Percentiles rank a stretch among this genome's conserved stretches.
Evolutionary conservation across 2,329 filamentous ascomycete species (phyloP).

Genomic region (Macroventuria anomochaeta): DNA sequence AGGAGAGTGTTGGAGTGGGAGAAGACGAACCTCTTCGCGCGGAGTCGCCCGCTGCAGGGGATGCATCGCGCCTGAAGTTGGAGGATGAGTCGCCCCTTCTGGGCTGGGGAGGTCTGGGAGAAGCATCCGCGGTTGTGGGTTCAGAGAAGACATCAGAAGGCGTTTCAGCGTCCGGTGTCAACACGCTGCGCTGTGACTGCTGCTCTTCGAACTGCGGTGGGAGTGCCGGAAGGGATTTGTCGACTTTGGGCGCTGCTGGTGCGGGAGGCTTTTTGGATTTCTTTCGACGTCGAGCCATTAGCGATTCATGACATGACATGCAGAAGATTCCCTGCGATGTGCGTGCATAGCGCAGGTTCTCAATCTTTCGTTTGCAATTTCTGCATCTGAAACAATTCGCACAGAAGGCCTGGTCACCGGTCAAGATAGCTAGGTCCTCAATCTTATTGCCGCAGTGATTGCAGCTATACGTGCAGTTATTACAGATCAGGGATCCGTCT

Average conservation of each 20-base stretch:
- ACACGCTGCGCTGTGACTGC: constrained; percentile 61
- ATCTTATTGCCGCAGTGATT: constrained; percentile 97
- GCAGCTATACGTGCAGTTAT: constrained; percentile 99
- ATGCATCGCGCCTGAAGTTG: constrained; percentile 49
- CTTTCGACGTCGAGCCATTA: constrained; percentile 92
- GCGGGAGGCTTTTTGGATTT: constrained; percentile 67
- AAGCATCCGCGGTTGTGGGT: constrained; percentile 69
- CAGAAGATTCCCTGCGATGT: constrained; percentile 99
- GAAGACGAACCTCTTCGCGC: constrained; percentile 43
- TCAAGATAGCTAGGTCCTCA: constrained; percentile 95
- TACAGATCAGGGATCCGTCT: constrained; percentile 97
- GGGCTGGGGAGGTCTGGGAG: constrained; percentile 57
- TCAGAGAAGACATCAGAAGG: constrained; percentile 69
- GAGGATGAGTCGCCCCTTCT: constrained; percentile 46
- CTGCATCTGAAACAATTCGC: constrained; percentile 95
- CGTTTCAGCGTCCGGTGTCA: constrained; percentile 63
- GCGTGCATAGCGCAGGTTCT: constrained; percentile 95
- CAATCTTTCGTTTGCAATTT: constrained; percentile 98
- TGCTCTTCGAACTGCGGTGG: constrained; percentile 73
- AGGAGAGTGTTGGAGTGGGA: background rate
- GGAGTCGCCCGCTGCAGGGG: constrained; percentile 42
- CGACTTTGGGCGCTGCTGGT: constrained; percentile 65
- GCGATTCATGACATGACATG: constrained; percentile 96
- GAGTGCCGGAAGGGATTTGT: constrained; percentile 91
- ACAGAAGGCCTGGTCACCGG: constrained; percentile 97